Base-by-base conservation (phyloP, 2,329 filamentous ascomycete genomes). In the Hyphodiscus sp. region DNA sequence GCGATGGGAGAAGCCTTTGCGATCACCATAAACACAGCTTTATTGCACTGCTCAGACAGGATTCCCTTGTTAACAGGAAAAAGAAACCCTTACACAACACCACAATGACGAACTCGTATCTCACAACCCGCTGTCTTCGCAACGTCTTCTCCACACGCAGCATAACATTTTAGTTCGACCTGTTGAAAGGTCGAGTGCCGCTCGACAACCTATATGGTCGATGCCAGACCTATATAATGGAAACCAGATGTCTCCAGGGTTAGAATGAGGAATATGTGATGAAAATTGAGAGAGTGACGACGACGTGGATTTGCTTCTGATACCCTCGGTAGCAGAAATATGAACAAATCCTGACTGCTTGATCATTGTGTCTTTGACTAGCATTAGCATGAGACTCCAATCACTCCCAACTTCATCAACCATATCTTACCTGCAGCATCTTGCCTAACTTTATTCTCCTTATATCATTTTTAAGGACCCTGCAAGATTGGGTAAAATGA, bases 331-430 rank as follows among this genome's bases (percentile, higher is more conserved):
- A 26, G 23, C 23, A 26, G 3, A 8, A 3, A 3, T 26, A 26
- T 26, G 23, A 8, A 8, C 8, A 26, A 8, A 26, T 26, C 23
- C 3, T 38, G 33, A 38, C 11, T 20, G 46, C 42, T 44, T 30
- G 41, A 50, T 50, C 13, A 18, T n/a, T 4, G 13, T 38, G 16
- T 33, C 43, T 41, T 44, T 15, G 49, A 52, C 49, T 20, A 33
- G 49, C 51, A 52, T 47, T 43, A 33, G 55, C 51, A 57, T 57
- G 50, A 51, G 52, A 56, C 49, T 33, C 52, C 54, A 49, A 57
- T 57, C 49, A 57, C 49, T 45, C 51, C 49, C 45, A 45, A 41
- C 43, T 23, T 41, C 45, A 41, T 42, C 23, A 38, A 38, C 13
- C 33, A 38, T 10, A 38, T 38, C 33, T 38, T 38, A 10, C 11